Evolutionary conservation across 352 stramenopile genomes (phyloP).

Genomic region (Peronosclerospora sorghi): DNA sequence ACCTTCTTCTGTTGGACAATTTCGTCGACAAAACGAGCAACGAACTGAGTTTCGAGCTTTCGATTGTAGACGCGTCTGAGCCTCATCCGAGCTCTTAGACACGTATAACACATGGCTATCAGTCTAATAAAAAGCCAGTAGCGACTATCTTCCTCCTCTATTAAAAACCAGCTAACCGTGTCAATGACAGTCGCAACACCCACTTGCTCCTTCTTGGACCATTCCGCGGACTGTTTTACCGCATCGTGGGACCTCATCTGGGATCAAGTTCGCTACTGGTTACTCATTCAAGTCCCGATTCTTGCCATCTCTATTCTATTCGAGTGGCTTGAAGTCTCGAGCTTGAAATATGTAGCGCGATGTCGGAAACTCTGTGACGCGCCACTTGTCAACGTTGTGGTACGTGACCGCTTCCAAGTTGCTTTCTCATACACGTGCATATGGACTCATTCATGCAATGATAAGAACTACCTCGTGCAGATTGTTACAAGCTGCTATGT

Average conservation of each 20-base stretch:
- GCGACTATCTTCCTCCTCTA: too few species aligned
- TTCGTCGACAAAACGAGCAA: too few species aligned
- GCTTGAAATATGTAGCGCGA: constrained; percentile 49
- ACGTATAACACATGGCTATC: too few species aligned
- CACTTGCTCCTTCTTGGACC: constrained; percentile 51
- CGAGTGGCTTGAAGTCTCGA: constrained; percentile 72
- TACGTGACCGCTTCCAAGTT: constrained; percentile 12
- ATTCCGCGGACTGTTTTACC: constrained; percentile 51
- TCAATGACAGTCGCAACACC: neutral
- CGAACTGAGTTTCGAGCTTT: too few species aligned
- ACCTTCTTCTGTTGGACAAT: too few species aligned
- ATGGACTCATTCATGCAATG: neutral
- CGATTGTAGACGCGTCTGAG: too few species aligned
- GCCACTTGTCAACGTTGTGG: constrained; percentile 51
- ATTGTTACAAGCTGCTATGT: constrained; percentile 68
- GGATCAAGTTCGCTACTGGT: constrained; percentile 69
- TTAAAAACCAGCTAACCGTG: too few species aligned
- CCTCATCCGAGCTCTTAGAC: too few species aligned
- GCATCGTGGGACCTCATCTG: constrained; percentile 76
- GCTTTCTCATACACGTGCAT: too few species aligned
- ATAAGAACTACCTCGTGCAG: constrained; percentile 69
- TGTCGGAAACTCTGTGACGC: constrained; percentile 58
- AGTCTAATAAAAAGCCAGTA: too few species aligned
- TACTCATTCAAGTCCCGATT: constrained; percentile 65
- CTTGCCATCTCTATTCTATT: constrained; percentile 60